Evolutionary conservation across 805 yeast species (phyloP), one percentile per base, ranked within the genome.

Genomic region (Priceomyces fermenticarens): DNA sequence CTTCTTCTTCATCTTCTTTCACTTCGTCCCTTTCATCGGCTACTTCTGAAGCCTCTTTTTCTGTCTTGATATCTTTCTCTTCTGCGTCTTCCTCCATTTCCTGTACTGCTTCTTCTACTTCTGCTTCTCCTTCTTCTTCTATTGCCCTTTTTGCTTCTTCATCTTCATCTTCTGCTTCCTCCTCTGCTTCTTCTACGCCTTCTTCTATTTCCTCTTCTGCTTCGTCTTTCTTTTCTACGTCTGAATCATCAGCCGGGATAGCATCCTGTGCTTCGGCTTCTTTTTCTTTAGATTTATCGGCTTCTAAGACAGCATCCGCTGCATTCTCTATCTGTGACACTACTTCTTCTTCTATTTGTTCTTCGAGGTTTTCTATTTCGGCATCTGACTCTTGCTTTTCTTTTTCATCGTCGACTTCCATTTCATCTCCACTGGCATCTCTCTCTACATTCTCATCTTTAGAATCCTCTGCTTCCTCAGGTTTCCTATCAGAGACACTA

Each of bases 131-230:
- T 8, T 10, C 20, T 10, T 16, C 16, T 16, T 35, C 26, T 41
- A 16, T 10, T 36, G 35, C 23, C 14, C 9, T 13, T 36, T 26
- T 10, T 4, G 6, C 25, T 12, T 36, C 15, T 13, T 11, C 32
- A 13, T 30, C 29, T 23, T 37, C 41, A 7, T 42, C 38, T 30
- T 16, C 33, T 36, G 26, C n/a, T 28, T n/a, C 12, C 5, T 27
- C 28, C 20, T 14, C n/a, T 14, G 17, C 34, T 27, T 30, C 33
- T 23, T 26, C 25, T 11, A 16, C 30, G 11, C 3, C 36, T 39
- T 39, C 31, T 42, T 39, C 23, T 39, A 39, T 46, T 9, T 54
- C 52, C n/a, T 43, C 30, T 40, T 57, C 59, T 20, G 23, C 36
- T 30, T 17, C 26, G 8, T 32, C 43, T 25, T 17, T 17, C 13